These are phyloP conservation scores for Truncatella angustata DNA, from an alignment of 2,329 filamentous ascomycete species.

Conservation along the genomic window DNA sequence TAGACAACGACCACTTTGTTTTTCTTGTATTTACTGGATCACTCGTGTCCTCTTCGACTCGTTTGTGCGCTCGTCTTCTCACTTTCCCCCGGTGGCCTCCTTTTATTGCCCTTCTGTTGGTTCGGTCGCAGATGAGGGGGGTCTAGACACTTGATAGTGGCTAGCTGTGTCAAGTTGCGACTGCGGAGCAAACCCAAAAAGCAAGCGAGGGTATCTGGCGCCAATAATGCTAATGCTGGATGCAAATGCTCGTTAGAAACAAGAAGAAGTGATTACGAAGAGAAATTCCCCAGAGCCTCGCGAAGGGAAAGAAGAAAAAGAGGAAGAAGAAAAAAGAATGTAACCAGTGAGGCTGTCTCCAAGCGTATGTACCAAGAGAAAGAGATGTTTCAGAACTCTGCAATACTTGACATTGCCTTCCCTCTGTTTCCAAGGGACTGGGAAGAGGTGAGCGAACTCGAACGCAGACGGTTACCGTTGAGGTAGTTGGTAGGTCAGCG, in stretches of 20 bases:
- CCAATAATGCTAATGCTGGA: conserved; percentile 22
- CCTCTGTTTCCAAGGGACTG: conserved; percentile 1
- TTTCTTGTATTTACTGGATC: neutral
- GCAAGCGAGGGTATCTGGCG: conserved; percentile 19
- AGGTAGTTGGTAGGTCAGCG: neutral
- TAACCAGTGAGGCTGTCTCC: neutral
- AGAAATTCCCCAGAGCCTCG: neutral
- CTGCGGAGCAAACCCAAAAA: conserved; percentile 11
- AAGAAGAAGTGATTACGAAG: conserved; percentile 5
- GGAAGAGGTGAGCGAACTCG: too few species aligned
- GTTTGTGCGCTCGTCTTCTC: too few species aligned
- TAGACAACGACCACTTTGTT: neutral
- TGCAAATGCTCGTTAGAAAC: conserved; percentile 23
- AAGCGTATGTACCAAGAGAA: neutral
- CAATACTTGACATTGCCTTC: conserved; percentile 7
- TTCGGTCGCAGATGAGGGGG: too few species aligned
- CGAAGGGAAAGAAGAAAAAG: neutral
- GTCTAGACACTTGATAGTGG: too few species aligned
- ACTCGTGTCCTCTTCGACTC: neutral
- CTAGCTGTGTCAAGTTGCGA: conserved; percentile 6
- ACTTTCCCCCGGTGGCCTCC: too few species aligned
- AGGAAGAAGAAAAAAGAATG: neutral
- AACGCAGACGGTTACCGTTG: too few species aligned
- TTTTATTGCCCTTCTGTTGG: too few species aligned
- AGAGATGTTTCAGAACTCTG: neutral